Evolutionary conservation across 192 early-diverging fungal genomes (phyloP).

Genomic region (Backusella morwellensis): DNA sequence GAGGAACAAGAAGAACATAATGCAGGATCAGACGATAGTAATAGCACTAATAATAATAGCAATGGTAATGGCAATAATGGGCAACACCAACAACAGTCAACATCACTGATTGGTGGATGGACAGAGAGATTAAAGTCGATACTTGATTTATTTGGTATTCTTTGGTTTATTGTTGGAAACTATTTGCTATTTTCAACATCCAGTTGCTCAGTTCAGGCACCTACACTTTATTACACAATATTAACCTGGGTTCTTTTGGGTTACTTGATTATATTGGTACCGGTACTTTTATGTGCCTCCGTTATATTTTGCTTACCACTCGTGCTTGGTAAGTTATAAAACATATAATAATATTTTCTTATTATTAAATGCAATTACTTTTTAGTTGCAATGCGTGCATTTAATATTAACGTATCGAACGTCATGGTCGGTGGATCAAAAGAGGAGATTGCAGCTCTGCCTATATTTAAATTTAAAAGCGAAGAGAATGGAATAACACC

Average conservation of each 20-base stretch:
- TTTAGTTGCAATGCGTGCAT: conserved; percentile 49
- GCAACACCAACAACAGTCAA: background rate
- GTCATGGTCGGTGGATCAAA: conserved; percentile 66
- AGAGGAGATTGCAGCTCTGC: conserved; percentile 64
- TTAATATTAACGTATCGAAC: conserved; percentile 46
- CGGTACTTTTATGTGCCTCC: conserved; percentile 55
- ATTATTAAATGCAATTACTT: background rate
- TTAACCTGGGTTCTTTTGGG: conserved; percentile 67
- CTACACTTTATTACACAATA: conserved; percentile 57
- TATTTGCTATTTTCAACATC: conserved; percentile 59
- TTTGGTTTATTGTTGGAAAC: conserved; percentile 71
- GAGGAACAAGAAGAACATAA: background rate
- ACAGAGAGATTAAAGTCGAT: conserved; percentile 45
- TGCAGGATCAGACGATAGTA: background rate
- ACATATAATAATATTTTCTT: background rate
- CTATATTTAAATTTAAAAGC: conserved; percentile 55
- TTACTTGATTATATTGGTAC: conserved; percentile 64
- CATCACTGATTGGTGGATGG: background rate
- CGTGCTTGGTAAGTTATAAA: conserved; percentile 45
- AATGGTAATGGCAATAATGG: background rate
- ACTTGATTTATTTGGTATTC: conserved; percentile 57
- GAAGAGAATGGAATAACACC: background rate
- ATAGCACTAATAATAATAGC: background rate
- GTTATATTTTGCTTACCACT: conserved; percentile 65
- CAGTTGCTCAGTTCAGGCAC: conserved; percentile 46